These are phyloP conservation scores for Gryganskiella cystojenkinii DNA, from an alignment of 192 early-diverging fungal genomes.

Conservation along the genomic window DNA sequence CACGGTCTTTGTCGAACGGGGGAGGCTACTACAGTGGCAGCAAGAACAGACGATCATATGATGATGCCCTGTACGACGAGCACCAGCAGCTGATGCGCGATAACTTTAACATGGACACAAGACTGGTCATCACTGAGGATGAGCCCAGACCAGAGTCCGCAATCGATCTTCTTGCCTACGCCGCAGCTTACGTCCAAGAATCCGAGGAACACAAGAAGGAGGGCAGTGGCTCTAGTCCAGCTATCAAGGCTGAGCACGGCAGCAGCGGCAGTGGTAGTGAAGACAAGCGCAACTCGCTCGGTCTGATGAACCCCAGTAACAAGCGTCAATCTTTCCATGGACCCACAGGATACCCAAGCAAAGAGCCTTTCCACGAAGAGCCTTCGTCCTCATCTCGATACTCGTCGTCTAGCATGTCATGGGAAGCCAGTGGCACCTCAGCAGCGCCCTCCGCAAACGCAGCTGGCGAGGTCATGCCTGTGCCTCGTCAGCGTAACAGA, in stretches of 20 bases:
- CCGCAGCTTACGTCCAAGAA: constrained; percentile 40
- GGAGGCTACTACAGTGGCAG: constrained; percentile 17
- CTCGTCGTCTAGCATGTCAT: constrained; percentile 31
- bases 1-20: constrained; percentile 1
- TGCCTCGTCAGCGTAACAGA: constrained; percentile 26
- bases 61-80: constrained; percentile 42
- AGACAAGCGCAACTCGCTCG: constrained; percentile 24
- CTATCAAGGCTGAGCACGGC: not conserved
- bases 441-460: not conserved
- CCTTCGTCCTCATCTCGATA: constrained; percentile 19
- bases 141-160: constrained; percentile 46
- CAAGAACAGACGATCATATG: constrained; percentile 38
- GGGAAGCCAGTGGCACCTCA: constrained; percentile 32
- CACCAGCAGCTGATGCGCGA: constrained; percentile 48
- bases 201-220: constrained; percentile 49
- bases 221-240: constrained; percentile 8
- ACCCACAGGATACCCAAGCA: constrained; percentile 43
- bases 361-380: constrained; percentile 35
- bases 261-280: not conserved
- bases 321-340: constrained; percentile 51
- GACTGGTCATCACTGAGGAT: constrained; percentile 43
- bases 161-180: constrained; percentile 49
- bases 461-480: constrained; percentile 23
- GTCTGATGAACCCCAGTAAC: constrained; percentile 27
- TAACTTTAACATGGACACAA: constrained; percentile 48